A percentile compares a stretch with the other conserved stretches of the same genome.
phyloP scores from a whole-genome alignment of 2,329 filamentous ascomycete genomes.

The Dryadomyces quercivorus region DNA sequence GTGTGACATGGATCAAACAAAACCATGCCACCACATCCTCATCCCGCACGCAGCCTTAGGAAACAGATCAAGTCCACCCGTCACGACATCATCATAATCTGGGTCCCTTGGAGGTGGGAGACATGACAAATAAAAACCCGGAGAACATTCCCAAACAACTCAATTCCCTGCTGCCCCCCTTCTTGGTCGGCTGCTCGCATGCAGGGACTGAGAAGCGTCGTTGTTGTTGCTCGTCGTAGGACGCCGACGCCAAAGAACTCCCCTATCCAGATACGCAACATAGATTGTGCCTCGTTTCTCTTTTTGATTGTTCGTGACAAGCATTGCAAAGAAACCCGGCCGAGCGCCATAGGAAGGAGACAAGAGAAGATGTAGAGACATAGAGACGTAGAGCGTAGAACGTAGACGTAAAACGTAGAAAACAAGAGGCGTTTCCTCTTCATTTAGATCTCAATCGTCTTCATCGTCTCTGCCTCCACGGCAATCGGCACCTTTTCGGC shows the following conservation, averaged over 20 bases:
- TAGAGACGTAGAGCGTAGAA: neutral
- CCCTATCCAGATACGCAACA: slow-evolving; percentile 8
- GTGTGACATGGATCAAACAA: neutral
- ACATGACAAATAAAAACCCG: neutral
- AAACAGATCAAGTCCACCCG: neutral
- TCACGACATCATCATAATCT: neutral
- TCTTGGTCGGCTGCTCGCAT: neutral
- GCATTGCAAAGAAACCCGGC: neutral
- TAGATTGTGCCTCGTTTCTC: slow-evolving; percentile 4
- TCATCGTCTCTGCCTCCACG: slow-evolving; percentile 40
- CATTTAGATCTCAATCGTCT: slow-evolving; percentile 46
- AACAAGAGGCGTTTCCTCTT: neutral
- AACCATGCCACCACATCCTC: neutral
- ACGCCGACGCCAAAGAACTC: slow-evolving; percentile 10
- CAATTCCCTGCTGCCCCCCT: neutral
- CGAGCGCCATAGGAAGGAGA: neutral
- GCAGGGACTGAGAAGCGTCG: neutral
- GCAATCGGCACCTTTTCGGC: slow-evolving; percentile 10
- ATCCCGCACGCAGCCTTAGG: too few species aligned
- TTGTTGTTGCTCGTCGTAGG: slow-evolving; percentile 1
- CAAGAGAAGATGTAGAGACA: neutral
- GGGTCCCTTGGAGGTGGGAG: neutral
- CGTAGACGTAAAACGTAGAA: neutral
- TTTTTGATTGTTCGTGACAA: neutral
- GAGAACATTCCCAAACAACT: neutral